Evolutionary conservation across 306 rosid genomes (phyloP).

Genomic region (Spatholobus suberectus): DNA sequence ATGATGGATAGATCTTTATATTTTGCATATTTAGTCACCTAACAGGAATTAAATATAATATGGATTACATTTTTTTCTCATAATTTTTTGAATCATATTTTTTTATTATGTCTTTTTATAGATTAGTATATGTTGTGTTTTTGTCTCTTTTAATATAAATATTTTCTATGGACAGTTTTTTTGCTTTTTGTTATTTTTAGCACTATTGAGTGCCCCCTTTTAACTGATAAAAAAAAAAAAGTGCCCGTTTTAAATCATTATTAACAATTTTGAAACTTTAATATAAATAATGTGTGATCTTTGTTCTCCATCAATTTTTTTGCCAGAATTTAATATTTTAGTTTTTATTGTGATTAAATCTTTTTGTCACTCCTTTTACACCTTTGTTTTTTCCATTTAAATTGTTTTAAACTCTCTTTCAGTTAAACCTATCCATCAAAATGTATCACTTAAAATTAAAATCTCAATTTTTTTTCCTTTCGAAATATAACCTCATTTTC

Average conservation of each 20-base stretch:
- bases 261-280: background rate
- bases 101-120: background rate
- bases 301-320: background rate
- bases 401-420: background rate
- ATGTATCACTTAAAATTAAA: background rate
- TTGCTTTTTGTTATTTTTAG: background rate
- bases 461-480: background rate
- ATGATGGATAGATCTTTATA: background rate
- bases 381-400: background rate
- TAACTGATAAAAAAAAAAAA: too few relatives aligned
- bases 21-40: background rate
- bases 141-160: background rate
- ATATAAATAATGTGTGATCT: background rate
- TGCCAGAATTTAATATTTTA: background rate
- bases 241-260: background rate
- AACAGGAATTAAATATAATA: background rate
- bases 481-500: too few relatives aligned
- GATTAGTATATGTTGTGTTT: background rate
- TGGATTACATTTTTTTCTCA: background rate
- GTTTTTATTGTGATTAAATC: background rate
- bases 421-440: background rate
- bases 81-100: background rate
- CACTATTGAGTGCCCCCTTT: too few relatives aligned
- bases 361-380: background rate
- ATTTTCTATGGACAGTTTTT: background rate